Evolutionary conservation across 805 yeast genomes (phyloP), one percentile per base, ranked within the genome.

Genomic region (Saturnispora sekii): DNA sequence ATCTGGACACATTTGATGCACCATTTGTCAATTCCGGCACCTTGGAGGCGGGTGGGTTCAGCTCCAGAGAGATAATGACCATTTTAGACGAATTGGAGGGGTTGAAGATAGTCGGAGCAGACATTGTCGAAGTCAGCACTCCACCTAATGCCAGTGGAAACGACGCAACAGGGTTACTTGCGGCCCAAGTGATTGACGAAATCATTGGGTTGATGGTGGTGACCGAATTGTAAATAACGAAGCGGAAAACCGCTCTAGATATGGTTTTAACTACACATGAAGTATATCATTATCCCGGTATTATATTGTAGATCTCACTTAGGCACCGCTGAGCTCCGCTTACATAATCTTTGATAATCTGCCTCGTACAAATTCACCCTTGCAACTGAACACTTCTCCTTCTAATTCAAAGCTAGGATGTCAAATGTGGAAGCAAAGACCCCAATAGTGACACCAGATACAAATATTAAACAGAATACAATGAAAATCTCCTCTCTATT

Each of bases 1-100:
- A 72, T 58, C 71, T 77, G 38, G 87, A 80, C 56, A 83, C 79
- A 2, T 66, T 83, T 48, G 93, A 83, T 56, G 88, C 88, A 0
- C 64, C 69, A 41, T 86, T 86, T 3, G 84, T 89, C 12, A 89
- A 84, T 1, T 82, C 90, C 0, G 93, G 93, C 9, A 83, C 93
- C 4, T 74, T 81, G 52, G 93, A 83, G 56, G 76, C 73, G 4
- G 93, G 88, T 12, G 93, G 93, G 2, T 74, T 81, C 69, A 70
- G 78, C 11, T 66, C 81, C 0, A 67, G 90, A 39, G 90, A 83
- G 56, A 63, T 82, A 32, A 69, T 80, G 48, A 64, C 70, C 6
- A 61, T 82, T 18, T 52, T 83, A 37, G 80, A 84, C 45, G 77
- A 75, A 1, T 61, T 84, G 14, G 78, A 75, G 38, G 77, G 76